These are phyloP conservation scores for Boechera retrofracta DNA, from an alignment of 345 rosid genomes.

Conservation along the genomic window DNA sequence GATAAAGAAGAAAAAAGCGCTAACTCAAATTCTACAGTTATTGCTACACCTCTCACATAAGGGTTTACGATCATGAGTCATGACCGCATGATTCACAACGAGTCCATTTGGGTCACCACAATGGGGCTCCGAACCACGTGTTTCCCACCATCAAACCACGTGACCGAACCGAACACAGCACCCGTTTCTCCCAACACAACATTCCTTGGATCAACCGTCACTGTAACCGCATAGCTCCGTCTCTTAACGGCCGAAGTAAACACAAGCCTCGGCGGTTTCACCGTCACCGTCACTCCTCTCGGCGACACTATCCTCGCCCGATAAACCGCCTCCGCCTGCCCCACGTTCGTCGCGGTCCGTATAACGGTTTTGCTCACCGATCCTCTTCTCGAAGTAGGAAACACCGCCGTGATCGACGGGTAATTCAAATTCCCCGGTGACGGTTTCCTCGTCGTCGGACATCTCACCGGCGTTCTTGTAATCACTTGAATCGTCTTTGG, in stretches of 20 bases:
- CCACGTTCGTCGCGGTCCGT: slow-evolving; percentile 78
- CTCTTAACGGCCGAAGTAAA: slow-evolving; percentile 58
- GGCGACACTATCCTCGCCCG: slow-evolving; percentile 55
- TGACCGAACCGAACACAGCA: slow-evolving; percentile 71
- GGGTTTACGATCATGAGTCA: slow-evolving; percentile 41
- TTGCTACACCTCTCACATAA: slow-evolving; percentile 22
- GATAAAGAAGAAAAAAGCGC: background rate
- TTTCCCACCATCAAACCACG: slow-evolving; percentile 78
- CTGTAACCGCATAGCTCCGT: slow-evolving; percentile 61
- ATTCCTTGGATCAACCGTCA: slow-evolving; percentile 56
- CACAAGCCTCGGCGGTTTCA: slow-evolving; percentile 62
- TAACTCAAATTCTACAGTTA: slow-evolving; percentile 36
- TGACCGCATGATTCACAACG: slow-evolving; percentile 40
- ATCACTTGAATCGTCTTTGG: slow-evolving; percentile 73
- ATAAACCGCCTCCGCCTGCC: slow-evolving; percentile 53
- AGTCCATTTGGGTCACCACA: slow-evolving; percentile 57
- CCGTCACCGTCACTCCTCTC: slow-evolving; percentile 62
- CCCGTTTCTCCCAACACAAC: slow-evolving; percentile 65
- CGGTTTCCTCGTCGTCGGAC: slow-evolving; percentile 60
- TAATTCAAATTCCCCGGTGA: slow-evolving; percentile 75
- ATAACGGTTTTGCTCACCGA: slow-evolving; percentile 52
- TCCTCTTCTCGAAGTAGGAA: slow-evolving; percentile 53
- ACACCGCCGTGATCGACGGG: slow-evolving; percentile 76
- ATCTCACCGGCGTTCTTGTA: slow-evolving; percentile 58
- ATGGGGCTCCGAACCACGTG: slow-evolving; percentile 79